phyloP scores from a whole-genome alignment of 2,329 filamentous ascomycete genomes.

The Alternaria atra region DNA sequence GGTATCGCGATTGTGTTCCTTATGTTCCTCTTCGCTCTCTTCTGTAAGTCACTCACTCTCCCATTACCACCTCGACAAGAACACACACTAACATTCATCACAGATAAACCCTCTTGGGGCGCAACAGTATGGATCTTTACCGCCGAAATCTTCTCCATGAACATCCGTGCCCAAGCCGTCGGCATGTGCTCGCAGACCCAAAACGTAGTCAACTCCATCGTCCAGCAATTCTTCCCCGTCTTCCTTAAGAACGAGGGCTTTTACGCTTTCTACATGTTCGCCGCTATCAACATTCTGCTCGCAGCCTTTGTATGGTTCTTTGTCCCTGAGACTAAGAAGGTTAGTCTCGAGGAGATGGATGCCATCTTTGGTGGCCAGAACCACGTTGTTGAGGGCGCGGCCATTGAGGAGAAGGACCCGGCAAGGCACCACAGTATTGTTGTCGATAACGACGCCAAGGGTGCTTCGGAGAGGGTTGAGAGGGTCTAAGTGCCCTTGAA shows the following conservation, averaged over 20 bases:
- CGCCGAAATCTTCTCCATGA: constrained; percentile 74
- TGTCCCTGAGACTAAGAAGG: constrained; percentile 55
- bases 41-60: constrained; percentile 56
- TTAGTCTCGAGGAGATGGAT: constrained; percentile 66
- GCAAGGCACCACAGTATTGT: constrained; percentile 35
- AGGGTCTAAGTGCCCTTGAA: not conserved
- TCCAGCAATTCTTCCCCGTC: constrained; percentile 75
- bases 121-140: constrained; percentile 78
- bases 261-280: constrained; percentile 66
- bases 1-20: constrained; percentile 75
- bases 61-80: not conserved
- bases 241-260: constrained; percentile 69
- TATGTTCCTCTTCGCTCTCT: constrained; percentile 71
- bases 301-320: constrained; percentile 55
- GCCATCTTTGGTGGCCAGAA: constrained; percentile 65
- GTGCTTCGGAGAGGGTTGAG: constrained; percentile 21
- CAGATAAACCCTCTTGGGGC: constrained; percentile 74
- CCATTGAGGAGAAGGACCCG: constrained; percentile 55
- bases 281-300: constrained; percentile 56
- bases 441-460: constrained; percentile 33
- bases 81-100: constrained; percentile 30
- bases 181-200: constrained; percentile 68
- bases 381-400: constrained; percentile 64
- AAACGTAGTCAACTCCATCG: constrained; percentile 72
- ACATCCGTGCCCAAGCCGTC: constrained; percentile 75